phyloP scores from a whole-genome alignment of 2,329 filamentous ascomycete genomes.

The Diaporthe sp. region DNA sequence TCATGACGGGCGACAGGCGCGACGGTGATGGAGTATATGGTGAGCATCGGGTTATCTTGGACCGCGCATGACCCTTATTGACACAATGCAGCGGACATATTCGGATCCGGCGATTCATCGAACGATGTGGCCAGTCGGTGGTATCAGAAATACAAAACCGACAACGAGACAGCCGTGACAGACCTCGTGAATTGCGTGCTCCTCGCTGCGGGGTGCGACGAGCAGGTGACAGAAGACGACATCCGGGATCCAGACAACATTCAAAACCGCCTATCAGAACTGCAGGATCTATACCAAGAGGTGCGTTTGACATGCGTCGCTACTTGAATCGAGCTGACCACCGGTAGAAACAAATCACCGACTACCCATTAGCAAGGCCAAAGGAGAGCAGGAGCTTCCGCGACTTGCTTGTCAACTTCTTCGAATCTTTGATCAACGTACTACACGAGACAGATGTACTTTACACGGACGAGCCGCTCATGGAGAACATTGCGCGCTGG shows the following conservation, averaged over 20 bases:
- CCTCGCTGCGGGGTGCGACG: conserved; percentile 81
- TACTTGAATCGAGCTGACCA: conserved; percentile 33
- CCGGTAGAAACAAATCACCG: conserved; percentile 76
- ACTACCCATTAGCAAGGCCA: conserved; percentile 89
- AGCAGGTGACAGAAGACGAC: conserved; percentile 82
- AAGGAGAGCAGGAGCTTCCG: conserved; percentile 84
- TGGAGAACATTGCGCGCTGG: conserved; percentile 93
- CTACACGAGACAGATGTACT: conserved; percentile 85
- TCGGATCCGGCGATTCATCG: conserved; percentile 66
- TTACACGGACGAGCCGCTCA: conserved; percentile 79
- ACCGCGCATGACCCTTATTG: conserved; percentile 37
- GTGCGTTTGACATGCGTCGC: conserved; percentile 55
- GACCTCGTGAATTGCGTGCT: conserved; percentile 76
- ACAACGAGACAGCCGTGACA: conserved; percentile 65
- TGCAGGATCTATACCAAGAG: conserved; percentile 89
- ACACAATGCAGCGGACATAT: conserved; percentile 66
- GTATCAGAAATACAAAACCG: conserved; percentile 66
- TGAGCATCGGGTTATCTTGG: conserved; percentile 47
- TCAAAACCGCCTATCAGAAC: conserved; percentile 78
- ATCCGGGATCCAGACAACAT: conserved; percentile 91
- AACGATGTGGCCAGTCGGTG: conserved; percentile 70
- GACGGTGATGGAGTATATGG: conserved; percentile 67
- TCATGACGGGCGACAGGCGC: conserved; percentile 58
- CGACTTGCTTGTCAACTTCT: conserved; percentile 80
- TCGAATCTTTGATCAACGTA: conserved; percentile 78